Base-by-base conservation (phyloP, 345 rosid genomes). In the Eucalyptus caleyi region DNA sequence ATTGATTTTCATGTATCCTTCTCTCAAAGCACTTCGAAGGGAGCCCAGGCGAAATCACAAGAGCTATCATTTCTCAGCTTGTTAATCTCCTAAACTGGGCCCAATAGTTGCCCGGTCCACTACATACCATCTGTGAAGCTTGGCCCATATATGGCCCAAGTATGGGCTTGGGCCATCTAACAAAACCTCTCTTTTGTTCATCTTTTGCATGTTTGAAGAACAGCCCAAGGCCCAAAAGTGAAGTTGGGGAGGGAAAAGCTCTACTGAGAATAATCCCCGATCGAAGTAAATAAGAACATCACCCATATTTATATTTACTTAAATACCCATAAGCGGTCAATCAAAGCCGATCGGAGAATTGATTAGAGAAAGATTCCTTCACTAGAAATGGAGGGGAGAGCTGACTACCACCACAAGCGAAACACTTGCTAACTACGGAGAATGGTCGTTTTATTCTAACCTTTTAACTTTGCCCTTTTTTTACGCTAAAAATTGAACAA, bases 321-420 rank as follows among this genome's bases (percentile, higher is more conserved):
- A 18, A 16, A 34, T 32, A 32, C 0, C 81, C 24, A 9, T 34
- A 34, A 34, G 6, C 8, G 7, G 9, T 69, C 80, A 32, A 9
- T 18, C 81, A 9, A 18, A 69, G 42, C 0, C 4, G 26, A 34
- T 9, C 0, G 0, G 26, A 34, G 8, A 69, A 69, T 34, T 9
- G 44, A 69, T 69, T 19, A 11, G 44, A 34, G 81, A 40, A 69
- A 69, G 14, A 34, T 18, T 69, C 82, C 44, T 18, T 19, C 44
- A n/a, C 14, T 3, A 3, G 0, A 53, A 53, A 53, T 19, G 59
- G 24, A 53, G 11, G 5, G 2, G 1, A 16, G 81, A 69, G 42
- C 24, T 7, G 42, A 32, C 5, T 9, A 32, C 19, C 4, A 0
- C 40, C 9, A 67, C 5, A 32, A 34, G 81, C 7, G 3, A 18